These are phyloP conservation scores for Astraeus odoratus DNA, from an alignment of 768 basidiomycete genomes.

Conservation along the genomic window DNA sequence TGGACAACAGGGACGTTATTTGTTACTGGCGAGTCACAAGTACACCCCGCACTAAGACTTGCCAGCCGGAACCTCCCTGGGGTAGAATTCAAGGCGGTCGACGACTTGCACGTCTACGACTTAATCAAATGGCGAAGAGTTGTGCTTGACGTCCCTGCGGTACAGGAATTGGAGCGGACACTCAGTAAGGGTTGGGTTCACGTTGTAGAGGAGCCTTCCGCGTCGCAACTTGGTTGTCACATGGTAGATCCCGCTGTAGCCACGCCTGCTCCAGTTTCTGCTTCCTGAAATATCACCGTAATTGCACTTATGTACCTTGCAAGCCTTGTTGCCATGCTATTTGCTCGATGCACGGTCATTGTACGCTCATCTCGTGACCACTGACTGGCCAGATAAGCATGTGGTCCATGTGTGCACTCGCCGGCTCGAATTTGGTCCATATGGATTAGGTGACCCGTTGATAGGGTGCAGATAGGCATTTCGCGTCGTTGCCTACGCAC, in stretches of 20 bases:
- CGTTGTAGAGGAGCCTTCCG: background rate
- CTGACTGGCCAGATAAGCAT: too few species aligned
- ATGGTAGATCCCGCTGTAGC: background rate
- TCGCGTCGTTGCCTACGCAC: too few species aligned
- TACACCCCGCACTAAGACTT: constrained; percentile 50
- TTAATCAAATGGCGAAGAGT: constrained; percentile 77
- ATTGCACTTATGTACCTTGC: too few species aligned
- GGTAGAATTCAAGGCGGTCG: constrained; percentile 54
- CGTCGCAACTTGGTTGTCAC: background rate
- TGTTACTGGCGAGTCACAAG: constrained; percentile 53
- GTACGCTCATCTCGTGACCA: too few species aligned
- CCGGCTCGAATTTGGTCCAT: too few species aligned
- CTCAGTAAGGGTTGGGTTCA: constrained; percentile 36
- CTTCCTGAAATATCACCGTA: background rate
- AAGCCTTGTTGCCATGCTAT: too few species aligned
- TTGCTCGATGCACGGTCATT: too few species aligned
- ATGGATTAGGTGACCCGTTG: too few species aligned
- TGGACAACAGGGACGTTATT: constrained; percentile 68
- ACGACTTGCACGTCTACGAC: constrained; percentile 75
- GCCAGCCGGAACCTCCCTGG: constrained; percentile 68
- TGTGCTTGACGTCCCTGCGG: constrained; percentile 74
- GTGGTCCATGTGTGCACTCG: too few species aligned
- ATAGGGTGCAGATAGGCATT: too few species aligned
- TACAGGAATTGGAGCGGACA: constrained; percentile 67
- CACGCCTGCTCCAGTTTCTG: too few species aligned